Base-by-base conservation (phyloP, 768 basidiomycete species). In the Chalciporus piperatus region DNA sequence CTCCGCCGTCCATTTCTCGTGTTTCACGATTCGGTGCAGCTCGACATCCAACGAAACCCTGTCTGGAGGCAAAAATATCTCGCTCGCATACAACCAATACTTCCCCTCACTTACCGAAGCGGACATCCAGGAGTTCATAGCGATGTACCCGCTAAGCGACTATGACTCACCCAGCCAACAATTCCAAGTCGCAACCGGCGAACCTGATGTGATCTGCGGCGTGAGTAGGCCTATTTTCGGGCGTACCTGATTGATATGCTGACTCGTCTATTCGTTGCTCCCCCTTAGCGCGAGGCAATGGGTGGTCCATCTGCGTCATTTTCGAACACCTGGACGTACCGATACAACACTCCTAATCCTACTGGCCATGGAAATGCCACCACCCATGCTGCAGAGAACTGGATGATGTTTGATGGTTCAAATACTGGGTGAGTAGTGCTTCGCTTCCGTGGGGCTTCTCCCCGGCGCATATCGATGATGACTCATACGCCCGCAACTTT, bases 361-460 rank as follows among this genome's bases (percentile, higher is more conserved):
- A 76, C 78, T 0, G 54, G 56, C 22, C 22, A 22, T 4, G 67
- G 67, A 14, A 67, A 61, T 1, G 67, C 45, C 9, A 77, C 80
- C 1, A 63, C 47, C 2, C 83, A 84, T 54, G 76, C 83, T 7
- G 74, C 84, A 1, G 84, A 83, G 61, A 83, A 85, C 58, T 84
- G 79, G 78, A 83, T 83, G 80, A 80, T 84, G 82, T 84, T 83
- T 69, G 63, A 66, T 19, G 83, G 85, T 1, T 76, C 73, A 2
- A 79, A 78, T 51, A 83, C 82, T 27, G 83, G 83, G 84, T 83
- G 59, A 17, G 72, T 58, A 5, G 5, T n/a, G n/a, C n/a, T n/a
- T n/a, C n/a, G n/a, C n/a, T n/a, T n/a, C n/a, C n/a, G n/a, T n/a
- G n/a, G n/a, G n/a, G n/a, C n/a, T n/a, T n/a, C n/a, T n/a, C n/a